Evolutionary conservation across 192 early-diverging fungal species (phyloP).

Genomic region (Coemansia furcata): DNA sequence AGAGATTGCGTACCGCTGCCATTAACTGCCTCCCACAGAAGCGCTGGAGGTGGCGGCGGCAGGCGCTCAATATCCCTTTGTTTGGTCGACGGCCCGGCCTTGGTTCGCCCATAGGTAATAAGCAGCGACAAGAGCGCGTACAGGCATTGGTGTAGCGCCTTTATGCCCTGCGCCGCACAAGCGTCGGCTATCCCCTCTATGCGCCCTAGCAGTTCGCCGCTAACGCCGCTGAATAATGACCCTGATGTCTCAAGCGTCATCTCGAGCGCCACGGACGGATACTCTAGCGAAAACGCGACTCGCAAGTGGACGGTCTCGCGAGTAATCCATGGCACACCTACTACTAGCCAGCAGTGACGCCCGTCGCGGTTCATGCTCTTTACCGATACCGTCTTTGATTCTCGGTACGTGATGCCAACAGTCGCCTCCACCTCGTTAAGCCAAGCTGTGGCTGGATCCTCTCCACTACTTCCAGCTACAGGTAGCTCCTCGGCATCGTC

Average conservation of each 20-base stretch:
- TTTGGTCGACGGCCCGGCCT: not conserved
- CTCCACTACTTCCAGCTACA: not conserved
- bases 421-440: conserved; percentile 8
- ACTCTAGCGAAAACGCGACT: conserved; percentile 22
- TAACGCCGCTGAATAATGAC: conserved; percentile 2
- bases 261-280: conserved; percentile 15
- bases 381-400: conserved; percentile 8
- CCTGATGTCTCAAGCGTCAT: conserved; percentile 10
- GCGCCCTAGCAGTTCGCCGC: not conserved
- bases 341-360: conserved; percentile 16
- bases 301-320: conserved; percentile 21
- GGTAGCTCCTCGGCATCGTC: not conserved
- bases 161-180: conserved; percentile 22
- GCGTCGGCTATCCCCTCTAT: conserved; percentile 9
- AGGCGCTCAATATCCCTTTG: conserved; percentile 27
- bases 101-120: conserved; percentile 16
- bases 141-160: conserved; percentile 33
- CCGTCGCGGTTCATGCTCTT: not conserved
- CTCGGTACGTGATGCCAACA: conserved; percentile 13
- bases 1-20: not conserved
- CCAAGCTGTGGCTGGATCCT: conserved; percentile 5
- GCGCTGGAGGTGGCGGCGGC: conserved; percentile 28
- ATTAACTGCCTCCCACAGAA: not conserved
- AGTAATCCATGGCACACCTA: conserved; percentile 37
- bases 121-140: conserved; percentile 19